phyloP scores from a whole-genome alignment of 805 yeast species.

The Zygosaccharomyces siamensis region DNA sequence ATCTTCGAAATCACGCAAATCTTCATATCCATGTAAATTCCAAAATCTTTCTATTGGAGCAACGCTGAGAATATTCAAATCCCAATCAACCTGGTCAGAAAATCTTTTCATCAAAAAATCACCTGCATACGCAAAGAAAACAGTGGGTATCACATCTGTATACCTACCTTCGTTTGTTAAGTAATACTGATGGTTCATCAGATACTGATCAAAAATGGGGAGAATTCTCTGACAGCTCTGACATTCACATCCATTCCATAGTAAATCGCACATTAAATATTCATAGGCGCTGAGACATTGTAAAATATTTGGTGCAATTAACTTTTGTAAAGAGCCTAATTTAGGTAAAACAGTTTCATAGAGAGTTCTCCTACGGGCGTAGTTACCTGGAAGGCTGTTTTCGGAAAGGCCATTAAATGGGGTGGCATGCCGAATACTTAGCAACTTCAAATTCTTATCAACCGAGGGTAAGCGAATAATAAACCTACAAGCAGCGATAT shows the following conservation, averaged over 20 bases:
- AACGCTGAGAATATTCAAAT: slow-evolving; percentile 29
- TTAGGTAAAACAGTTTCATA: slow-evolving; percentile 47
- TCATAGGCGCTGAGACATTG: slow-evolving; percentile 64
- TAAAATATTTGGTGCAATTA: slow-evolving; percentile 56
- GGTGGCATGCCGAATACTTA: slow-evolving; percentile 55
- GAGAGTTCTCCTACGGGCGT: slow-evolving; percentile 51
- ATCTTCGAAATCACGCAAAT: slow-evolving; percentile 39
- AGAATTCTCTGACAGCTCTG: slow-evolving; percentile 47
- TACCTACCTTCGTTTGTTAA: slow-evolving; percentile 42
- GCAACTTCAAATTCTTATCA: slow-evolving; percentile 32
- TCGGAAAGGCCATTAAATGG: slow-evolving; percentile 52
- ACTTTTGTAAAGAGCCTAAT: slow-evolving; percentile 38
- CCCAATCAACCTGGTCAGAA: slow-evolving; percentile 24
- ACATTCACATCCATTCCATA: slow-evolving; percentile 79
- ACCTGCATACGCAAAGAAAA: slow-evolving; percentile 50
- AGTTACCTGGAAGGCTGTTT: slow-evolving; percentile 74
- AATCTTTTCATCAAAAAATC: slow-evolving; percentile 40
- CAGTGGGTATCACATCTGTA: slow-evolving; percentile 58
- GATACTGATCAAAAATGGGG: slow-evolving; percentile 51
- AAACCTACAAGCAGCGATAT: slow-evolving; percentile 43
- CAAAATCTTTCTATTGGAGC: slow-evolving; percentile 39
- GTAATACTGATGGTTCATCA: slow-evolving; percentile 61
- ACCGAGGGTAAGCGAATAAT: slow-evolving; percentile 36
- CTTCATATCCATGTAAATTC: slow-evolving; percentile 47
- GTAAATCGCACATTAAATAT: slow-evolving; percentile 58